phyloP scores from a whole-genome alignment of 1,139 yeast species.

The Candida albicans region DNA sequence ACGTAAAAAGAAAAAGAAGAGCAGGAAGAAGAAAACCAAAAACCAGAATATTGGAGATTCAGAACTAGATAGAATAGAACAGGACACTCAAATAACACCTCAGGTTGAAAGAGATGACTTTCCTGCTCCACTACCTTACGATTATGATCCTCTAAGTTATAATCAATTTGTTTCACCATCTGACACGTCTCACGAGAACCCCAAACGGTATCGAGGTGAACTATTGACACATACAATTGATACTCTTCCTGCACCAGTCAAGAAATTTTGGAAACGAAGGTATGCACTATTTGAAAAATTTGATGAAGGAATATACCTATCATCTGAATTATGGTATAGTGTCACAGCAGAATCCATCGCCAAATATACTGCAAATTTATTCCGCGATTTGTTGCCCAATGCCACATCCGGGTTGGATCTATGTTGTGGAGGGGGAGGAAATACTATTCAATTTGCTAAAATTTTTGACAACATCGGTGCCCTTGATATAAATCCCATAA shows the following conservation, averaged over 20 bases:
- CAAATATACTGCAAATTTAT: slow-evolving; percentile 57
- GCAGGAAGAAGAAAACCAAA: slow-evolving; percentile 7
- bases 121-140: neutral
- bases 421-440: slow-evolving; percentile 97
- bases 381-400: slow-evolving; percentile 39
- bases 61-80: too few species aligned
- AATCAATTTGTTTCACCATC: neutral
- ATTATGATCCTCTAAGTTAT: slow-evolving; percentile 2
- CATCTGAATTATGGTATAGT: slow-evolving; percentile 82
- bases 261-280: slow-evolving; percentile 62
- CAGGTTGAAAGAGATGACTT: slow-evolving; percentile 3
- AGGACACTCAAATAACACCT: neutral
- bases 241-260: slow-evolving; percentile 42
- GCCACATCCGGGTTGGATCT: slow-evolving; percentile 59
- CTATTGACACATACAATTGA: slow-evolving; percentile 39
- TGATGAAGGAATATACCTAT: slow-evolving; percentile 72
- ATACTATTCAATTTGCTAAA: slow-evolving; percentile 77
- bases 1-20: slow-evolving; percentile 5
- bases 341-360: slow-evolving; percentile 88
- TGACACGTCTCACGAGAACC: neutral
- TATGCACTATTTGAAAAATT: slow-evolving; percentile 57
- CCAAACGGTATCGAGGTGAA: slow-evolving; percentile 25
- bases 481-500: slow-evolving; percentile 62
- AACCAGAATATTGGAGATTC: neutral
- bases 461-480: slow-evolving; percentile 60